Conservation (phyloP, 306 rosid genomes). For the Ormosia emarginata region DNA sequence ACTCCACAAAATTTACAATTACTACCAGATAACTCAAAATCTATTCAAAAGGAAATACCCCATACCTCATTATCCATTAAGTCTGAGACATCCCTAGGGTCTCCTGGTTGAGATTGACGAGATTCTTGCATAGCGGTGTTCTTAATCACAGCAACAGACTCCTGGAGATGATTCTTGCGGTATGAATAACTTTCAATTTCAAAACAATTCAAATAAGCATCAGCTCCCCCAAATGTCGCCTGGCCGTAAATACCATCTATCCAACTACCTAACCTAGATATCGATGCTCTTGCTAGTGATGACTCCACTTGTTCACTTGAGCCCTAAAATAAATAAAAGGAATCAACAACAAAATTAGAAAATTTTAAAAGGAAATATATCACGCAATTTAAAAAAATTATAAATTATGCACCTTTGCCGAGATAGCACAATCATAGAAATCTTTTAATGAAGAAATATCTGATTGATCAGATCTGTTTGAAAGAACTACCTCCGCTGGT, state of each 20-base stretch:
- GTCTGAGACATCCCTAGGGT: neutral
- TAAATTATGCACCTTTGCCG: neutral
- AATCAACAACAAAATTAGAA: slow-evolving; percentile 1
- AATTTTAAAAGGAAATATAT: neutral
- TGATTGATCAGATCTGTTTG: neutral
- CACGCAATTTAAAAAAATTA: neutral
- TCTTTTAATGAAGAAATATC: slow-evolving; percentile 13
- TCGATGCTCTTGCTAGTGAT: neutral
- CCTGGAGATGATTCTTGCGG: neutral
- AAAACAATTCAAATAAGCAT: slow-evolving; percentile 4
- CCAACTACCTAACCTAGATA: neutral
- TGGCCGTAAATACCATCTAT: neutral
- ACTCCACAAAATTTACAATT: neutral
- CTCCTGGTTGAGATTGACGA: neutral
- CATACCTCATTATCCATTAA: slow-evolving; percentile 33
- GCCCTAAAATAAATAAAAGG: neutral
- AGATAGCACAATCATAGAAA: neutral
- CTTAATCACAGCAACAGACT: neutral
- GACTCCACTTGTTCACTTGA: neutral
- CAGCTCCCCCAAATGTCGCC: neutral
- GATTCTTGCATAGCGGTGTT: neutral
- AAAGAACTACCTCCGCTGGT: neutral
- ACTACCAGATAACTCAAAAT: neutral
- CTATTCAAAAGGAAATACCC: slow-evolving; percentile 4
- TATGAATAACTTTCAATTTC: neutral